Evolutionary conservation across 345 rosid species (phyloP).

Genomic region (Aquilaria malaccensis): DNA sequence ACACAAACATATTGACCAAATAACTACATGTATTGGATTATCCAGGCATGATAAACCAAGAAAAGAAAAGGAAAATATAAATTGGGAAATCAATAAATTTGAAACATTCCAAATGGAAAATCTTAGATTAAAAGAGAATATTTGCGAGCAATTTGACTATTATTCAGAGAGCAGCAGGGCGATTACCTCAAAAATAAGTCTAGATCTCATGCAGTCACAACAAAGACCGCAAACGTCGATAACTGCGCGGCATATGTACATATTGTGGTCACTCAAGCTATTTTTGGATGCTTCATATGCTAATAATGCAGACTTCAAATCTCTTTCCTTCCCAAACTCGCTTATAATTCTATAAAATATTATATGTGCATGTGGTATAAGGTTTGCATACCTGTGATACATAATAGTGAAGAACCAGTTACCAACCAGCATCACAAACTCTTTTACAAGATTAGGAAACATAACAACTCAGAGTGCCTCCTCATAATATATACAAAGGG

Average conservation of each 20-base stretch:
- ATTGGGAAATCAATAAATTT: too few relatives aligned
- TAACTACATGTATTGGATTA: too few relatives aligned
- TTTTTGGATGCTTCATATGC: slow-evolving; percentile 64
- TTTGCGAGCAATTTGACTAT: slow-evolving; percentile 6
- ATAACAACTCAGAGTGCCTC: too few relatives aligned
- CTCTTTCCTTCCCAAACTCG: slow-evolving; percentile 74
- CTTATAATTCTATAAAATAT: slow-evolving; percentile 52
- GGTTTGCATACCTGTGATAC: slow-evolving; percentile 60
- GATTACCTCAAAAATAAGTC: slow-evolving; percentile 76
- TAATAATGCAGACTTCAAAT: slow-evolving; percentile 61
- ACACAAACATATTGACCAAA: too few relatives aligned
- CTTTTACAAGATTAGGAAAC: too few relatives aligned
- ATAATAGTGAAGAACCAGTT: slow-evolving; percentile 17
- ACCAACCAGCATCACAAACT: background rate
- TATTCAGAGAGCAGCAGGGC: slow-evolving; percentile 11
- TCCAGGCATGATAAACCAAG: too few relatives aligned
- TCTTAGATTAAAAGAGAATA: background rate
- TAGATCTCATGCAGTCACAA: slow-evolving; percentile 64
- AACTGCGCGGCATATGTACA: slow-evolving; percentile 68
- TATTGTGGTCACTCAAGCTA: slow-evolving; percentile 46
- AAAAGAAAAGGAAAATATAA: too few relatives aligned
- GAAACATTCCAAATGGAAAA: too few relatives aligned
- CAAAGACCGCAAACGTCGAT: slow-evolving; percentile 82
- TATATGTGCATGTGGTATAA: slow-evolving; percentile 58
- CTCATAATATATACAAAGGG: too few relatives aligned